These are phyloP conservation scores for Cyclotella baltica DNA, from an alignment of 108 stramenopile species.

Conservation along the genomic window DNA sequence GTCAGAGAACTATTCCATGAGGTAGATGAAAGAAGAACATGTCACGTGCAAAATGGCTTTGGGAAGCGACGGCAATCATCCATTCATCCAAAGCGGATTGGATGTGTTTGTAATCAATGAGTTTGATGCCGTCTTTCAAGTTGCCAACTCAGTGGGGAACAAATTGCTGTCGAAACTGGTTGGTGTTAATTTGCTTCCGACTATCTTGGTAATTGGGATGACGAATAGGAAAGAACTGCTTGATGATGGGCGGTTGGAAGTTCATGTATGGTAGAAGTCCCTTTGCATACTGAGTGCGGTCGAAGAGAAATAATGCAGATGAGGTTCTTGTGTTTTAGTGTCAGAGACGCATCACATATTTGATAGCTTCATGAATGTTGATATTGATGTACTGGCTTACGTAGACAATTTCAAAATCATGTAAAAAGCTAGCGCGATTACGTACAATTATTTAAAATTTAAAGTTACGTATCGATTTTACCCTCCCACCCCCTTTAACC, in stretches of 20 bases:
- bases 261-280: slow-evolving; percentile 85
- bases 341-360: too few species aligned
- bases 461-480: too few species aligned
- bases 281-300: slow-evolving; percentile 57
- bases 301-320: slow-evolving; percentile 22
- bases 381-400: too few species aligned
- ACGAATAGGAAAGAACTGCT: slow-evolving; percentile 84
- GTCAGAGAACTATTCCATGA: slow-evolving; percentile 96
- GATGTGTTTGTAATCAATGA: slow-evolving; percentile 89
- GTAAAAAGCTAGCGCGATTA: too few species aligned
- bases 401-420: too few species aligned
- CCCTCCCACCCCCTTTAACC: too few species aligned
- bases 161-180: slow-evolving; percentile 88
- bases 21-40: slow-evolving; percentile 88
- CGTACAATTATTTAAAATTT: too few species aligned
- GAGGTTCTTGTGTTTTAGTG: too few species aligned
- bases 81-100: slow-evolving; percentile 59
- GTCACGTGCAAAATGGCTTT: slow-evolving; percentile 38
- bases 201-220: slow-evolving; percentile 85
- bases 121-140: slow-evolving; percentile 83
- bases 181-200: slow-evolving; percentile 80
- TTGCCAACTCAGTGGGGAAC: slow-evolving; percentile 77
- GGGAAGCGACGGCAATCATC: slow-evolving; percentile 52
- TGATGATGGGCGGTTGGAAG: slow-evolving; percentile 86
- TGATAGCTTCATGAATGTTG: too few species aligned